A percentile compares a stretch with the other conserved stretches of the same genome.
Evolutionary conservation across 768 basidiomycete genomes (phyloP).

Genomic region (Tricholoma sp.): DNA sequence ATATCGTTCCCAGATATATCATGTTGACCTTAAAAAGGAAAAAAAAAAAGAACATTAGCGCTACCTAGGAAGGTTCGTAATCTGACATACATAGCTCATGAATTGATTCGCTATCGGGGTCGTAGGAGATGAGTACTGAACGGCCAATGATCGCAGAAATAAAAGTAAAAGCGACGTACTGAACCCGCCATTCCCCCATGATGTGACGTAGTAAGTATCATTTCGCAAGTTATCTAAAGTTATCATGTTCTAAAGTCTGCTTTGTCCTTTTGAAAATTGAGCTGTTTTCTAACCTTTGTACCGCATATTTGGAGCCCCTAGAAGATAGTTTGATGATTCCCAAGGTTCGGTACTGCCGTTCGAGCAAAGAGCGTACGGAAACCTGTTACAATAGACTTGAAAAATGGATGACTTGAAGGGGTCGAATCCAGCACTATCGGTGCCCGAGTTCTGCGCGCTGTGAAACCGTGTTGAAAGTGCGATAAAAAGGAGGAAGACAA

Average conservation of each 20-base stretch:
- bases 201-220: slow-evolving; percentile 49
- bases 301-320: neutral
- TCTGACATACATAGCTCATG: slow-evolving; percentile 25
- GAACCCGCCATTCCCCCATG: slow-evolving; percentile 54
- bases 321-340: slow-evolving; percentile 10
- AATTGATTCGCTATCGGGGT: slow-evolving; percentile 28
- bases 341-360: neutral
- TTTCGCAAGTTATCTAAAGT: slow-evolving; percentile 40
- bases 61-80: neutral
- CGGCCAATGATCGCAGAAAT: neutral
- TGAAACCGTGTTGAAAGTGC: slow-evolving; percentile 2
- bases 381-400: neutral
- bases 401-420: neutral
- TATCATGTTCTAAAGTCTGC: neutral
- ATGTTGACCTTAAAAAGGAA: slow-evolving; percentile 34
- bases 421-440: neutral
- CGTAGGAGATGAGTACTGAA: too few species aligned
- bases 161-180: slow-evolving; percentile 26
- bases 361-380: neutral
- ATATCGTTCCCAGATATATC: slow-evolving; percentile 41
- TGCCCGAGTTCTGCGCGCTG: neutral
- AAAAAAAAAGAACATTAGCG: neutral
- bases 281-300: slow-evolving; percentile 7
- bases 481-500: neutral
- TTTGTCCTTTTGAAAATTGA: neutral